Conservation (phyloP, 257 asterid genomes). For the Nicotiana paniculata region DNA sequence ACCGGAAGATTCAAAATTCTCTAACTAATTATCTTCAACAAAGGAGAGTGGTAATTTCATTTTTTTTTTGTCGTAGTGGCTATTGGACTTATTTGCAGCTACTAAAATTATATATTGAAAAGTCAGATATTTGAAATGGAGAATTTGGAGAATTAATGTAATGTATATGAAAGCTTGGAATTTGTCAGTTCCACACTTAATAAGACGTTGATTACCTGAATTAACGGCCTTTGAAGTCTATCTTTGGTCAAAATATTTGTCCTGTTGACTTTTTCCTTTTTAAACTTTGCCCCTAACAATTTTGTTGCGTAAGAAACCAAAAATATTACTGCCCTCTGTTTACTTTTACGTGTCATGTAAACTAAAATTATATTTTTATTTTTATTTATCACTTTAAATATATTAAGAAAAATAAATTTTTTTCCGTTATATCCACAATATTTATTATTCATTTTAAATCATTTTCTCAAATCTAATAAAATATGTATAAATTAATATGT, state of each 20-base stretch:
- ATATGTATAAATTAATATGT: too few species aligned
- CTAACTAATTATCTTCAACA: neutral
- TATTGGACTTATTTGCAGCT: slow-evolving; percentile 5
- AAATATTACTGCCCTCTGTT: neutral
- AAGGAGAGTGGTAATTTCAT: neutral
- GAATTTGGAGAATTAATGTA: neutral
- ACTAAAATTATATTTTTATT: too few species aligned
- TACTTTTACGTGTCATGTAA: too few species aligned
- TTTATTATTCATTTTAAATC: too few species aligned
- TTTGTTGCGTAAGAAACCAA: neutral
- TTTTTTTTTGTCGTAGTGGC: neutral
- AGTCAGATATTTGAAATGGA: neutral
- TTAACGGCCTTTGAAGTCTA: slow-evolving; percentile 18
- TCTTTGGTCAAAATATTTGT: neutral
- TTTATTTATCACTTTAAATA: too few species aligned
- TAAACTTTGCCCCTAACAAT: neutral
- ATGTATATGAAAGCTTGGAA: neutral
- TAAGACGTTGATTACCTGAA: slow-evolving; percentile 21
- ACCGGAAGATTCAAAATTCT: slow-evolving; percentile 8
- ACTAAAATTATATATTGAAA: neutral
- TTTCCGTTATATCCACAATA: too few species aligned
- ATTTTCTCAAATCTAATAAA: too few species aligned
- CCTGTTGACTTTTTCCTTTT: neutral
- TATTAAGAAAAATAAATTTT: too few species aligned
- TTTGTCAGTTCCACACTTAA: neutral